A percentile compares a stretch with the other conserved stretches of the same genome.
phyloP scores from a whole-genome alignment of 495 filamentous ascomycete species.

The Hyphodiscus hymeniophilus region DNA sequence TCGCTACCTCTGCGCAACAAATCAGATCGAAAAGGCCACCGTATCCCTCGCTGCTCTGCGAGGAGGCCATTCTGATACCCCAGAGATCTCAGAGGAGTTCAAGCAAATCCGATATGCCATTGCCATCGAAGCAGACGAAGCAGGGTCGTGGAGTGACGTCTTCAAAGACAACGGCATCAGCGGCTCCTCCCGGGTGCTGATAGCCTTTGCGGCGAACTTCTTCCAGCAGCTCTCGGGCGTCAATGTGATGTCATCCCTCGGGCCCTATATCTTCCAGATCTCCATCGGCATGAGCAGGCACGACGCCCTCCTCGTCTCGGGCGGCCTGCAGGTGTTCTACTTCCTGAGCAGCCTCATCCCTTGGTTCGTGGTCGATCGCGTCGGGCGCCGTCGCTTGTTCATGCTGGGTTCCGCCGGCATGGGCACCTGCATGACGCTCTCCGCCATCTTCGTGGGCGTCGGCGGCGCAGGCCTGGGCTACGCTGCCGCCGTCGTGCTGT shows the following conservation, averaged over 20 bases:
- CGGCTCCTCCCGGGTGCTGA: not conserved
- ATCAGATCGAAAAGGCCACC: not conserved
- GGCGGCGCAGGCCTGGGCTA: not conserved
- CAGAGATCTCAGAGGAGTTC: not conserved
- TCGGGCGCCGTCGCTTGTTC: constrained; percentile 11
- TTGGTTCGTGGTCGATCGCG: constrained; percentile 40
- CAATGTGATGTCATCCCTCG: constrained; percentile 67
- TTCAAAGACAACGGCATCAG: not conserved
- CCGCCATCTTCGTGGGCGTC: constrained; percentile 5
- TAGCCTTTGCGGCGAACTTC: constrained; percentile 25
- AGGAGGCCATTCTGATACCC: not conserved
- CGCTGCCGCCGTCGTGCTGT: constrained; percentile 28
- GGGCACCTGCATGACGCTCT: not conserved
- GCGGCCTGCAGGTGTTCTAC: constrained; percentile 49
- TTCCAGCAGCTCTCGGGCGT: constrained; percentile 42
- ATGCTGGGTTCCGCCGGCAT: not conserved
- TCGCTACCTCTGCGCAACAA: not conserved
- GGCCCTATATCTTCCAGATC: constrained; percentile 50
- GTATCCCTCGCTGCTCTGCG: not conserved
- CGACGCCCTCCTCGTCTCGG: constrained; percentile 46
- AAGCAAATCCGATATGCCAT: not conserved
- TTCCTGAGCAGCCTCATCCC: not conserved
- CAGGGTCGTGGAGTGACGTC: not conserved
- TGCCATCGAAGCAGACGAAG: not conserved
- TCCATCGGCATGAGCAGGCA: constrained; percentile 39